Conservation (phyloP, 2,329 filamentous ascomycete genomes). For the Xylariaceae sp. region DNA sequence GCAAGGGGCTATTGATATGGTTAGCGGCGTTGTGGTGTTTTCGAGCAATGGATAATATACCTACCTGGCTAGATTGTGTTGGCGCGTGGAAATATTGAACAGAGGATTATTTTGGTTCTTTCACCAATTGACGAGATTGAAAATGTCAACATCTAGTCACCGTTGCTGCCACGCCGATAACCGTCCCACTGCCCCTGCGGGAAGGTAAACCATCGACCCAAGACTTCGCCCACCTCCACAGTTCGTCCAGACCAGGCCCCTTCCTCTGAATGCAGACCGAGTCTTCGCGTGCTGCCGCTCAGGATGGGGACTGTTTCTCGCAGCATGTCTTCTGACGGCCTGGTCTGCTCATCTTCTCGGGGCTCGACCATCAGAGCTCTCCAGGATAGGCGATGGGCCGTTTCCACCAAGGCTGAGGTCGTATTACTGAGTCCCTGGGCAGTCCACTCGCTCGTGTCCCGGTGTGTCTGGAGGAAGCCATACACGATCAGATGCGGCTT, state of each 20-base stretch:
- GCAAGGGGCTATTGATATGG: slow-evolving; percentile 36
- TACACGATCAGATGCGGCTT: slow-evolving; percentile 55
- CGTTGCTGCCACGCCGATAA: neutral
- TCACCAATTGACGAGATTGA: neutral
- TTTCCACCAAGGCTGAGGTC: slow-evolving; percentile 58
- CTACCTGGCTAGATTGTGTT: neutral
- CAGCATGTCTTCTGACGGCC: slow-evolving; percentile 37
- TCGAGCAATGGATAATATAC: slow-evolving; percentile 4
- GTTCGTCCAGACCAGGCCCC: slow-evolving; percentile 53
- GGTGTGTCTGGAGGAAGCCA: slow-evolving; percentile 60
- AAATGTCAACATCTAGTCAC: slow-evolving; percentile 7
- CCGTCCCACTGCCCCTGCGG: slow-evolving; percentile 35
- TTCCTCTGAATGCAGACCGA: slow-evolving; percentile 40
- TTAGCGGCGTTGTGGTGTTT: slow-evolving; percentile 34
- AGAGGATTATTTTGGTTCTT: neutral
- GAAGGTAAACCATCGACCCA: slow-evolving; percentile 63
- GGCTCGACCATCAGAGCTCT: slow-evolving; percentile 46
- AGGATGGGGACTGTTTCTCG: slow-evolving; percentile 56
- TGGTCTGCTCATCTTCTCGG: neutral
- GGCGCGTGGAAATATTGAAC: neutral
- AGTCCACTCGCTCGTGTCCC: slow-evolving; percentile 66
- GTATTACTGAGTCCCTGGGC: slow-evolving; percentile 64
- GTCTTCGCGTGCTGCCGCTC: slow-evolving; percentile 47
- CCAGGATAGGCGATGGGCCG: slow-evolving; percentile 44
- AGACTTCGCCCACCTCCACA: slow-evolving; percentile 51